These are phyloP conservation scores for Bacterosira constricta DNA, from an alignment of 108 stramenopile species.

Conservation along the genomic window DNA sequence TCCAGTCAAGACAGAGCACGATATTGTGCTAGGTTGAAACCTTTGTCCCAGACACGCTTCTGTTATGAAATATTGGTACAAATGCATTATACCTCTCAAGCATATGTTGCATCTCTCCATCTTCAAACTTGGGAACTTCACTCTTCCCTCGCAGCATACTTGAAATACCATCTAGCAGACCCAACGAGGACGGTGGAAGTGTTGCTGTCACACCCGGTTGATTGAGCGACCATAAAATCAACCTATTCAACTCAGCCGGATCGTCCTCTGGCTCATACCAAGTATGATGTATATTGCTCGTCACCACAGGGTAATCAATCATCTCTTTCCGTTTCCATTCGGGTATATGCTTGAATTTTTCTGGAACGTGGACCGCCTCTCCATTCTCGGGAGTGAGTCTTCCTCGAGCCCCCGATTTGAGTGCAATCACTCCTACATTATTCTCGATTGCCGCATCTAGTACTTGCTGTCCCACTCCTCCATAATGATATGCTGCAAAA, in stretches of 20 bases:
- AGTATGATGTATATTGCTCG: slow-evolving; percentile 30
- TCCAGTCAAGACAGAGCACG: neutral
- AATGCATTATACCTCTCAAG: slow-evolving; percentile 31
- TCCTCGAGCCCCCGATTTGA: slow-evolving; percentile 43
- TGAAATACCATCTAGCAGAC: slow-evolving; percentile 34
- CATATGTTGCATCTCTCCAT: slow-evolving; percentile 38
- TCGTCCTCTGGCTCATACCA: slow-evolving; percentile 56
- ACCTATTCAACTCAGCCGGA: slow-evolving; percentile 25
- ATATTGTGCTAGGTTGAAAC: slow-evolving; percentile 25
- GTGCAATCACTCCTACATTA: slow-evolving; percentile 39
- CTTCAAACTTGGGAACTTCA: slow-evolving; percentile 35
- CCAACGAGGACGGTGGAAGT: slow-evolving; percentile 35
- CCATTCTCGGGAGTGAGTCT: slow-evolving; percentile 26
- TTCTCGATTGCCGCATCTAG: slow-evolving; percentile 38
- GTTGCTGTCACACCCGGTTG: slow-evolving; percentile 39
- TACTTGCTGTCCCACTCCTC: slow-evolving; percentile 39
- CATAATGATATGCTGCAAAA: slow-evolving; percentile 41
- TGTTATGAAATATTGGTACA: slow-evolving; percentile 50
- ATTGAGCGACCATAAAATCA: slow-evolving; percentile 48
- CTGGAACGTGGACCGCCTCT: slow-evolving; percentile 29
- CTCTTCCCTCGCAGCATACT: slow-evolving; percentile 29
- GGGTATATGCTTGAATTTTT: slow-evolving; percentile 36
- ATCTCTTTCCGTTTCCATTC: slow-evolving; percentile 55
- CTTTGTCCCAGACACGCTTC: slow-evolving; percentile 31
- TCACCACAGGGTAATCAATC: slow-evolving; percentile 46